phyloP scores from a whole-genome alignment of 2,329 filamentous ascomycete species.

The Neonectria magnoliae region DNA sequence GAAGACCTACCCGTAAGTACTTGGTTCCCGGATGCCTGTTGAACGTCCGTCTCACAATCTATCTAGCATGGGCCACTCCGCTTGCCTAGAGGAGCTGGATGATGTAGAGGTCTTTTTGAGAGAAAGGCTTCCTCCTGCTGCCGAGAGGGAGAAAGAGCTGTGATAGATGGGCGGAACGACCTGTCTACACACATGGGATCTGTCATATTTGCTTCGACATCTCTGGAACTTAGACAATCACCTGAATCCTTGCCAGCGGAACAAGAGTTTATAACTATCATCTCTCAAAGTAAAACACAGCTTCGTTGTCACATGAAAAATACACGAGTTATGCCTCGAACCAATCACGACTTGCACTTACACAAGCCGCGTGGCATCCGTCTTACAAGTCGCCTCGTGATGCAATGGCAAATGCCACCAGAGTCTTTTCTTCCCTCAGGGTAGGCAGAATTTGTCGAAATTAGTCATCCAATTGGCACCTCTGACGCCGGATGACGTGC shows the following conservation, averaged over 20 bases:
- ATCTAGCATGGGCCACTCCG: constrained; percentile 76
- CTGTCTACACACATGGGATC: neutral
- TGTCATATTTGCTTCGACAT: neutral
- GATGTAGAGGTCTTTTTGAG: constrained; percentile 74
- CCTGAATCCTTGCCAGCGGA: neutral
- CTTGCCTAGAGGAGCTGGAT: constrained; percentile 81
- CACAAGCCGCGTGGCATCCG: constrained; percentile 16
- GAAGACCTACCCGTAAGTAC: constrained; percentile 76
- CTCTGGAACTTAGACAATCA: constrained; percentile 8
- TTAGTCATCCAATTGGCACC: constrained; percentile 13
- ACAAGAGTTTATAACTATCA: neutral
- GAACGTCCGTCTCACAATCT: constrained; percentile 19
- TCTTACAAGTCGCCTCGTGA: constrained; percentile 10
- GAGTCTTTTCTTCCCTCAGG: neutral
- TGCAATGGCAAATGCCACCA: neutral
- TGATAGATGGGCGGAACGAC: constrained; percentile 1
- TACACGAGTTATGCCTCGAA: constrained; percentile 6
- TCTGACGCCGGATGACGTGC: constrained; percentile 38
- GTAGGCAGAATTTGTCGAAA: constrained; percentile 11
- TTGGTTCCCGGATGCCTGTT: neutral
- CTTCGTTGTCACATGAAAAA: constrained; percentile 15
- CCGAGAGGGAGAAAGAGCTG: constrained; percentile 9
- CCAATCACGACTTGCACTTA: constrained; percentile 12
- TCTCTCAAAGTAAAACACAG: neutral
- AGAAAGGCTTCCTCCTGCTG: constrained; percentile 53